Evolutionary conservation across 208 protist species (phyloP), one percentile per base, ranked within the genome.

Genomic region (Naegleria gruberi): DNA sequence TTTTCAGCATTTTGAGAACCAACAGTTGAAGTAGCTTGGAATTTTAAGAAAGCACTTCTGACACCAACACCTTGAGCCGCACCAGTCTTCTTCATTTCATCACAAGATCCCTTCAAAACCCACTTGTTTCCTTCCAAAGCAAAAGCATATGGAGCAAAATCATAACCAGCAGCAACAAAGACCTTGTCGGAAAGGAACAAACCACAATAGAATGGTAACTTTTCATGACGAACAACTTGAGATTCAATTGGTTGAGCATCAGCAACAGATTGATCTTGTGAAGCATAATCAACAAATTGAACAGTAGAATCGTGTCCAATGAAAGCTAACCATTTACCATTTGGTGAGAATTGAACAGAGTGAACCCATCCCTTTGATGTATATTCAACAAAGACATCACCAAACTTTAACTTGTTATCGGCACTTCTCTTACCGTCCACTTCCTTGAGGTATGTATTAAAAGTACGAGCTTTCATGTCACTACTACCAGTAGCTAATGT

Each of bases 391-490:
- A 96, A 51, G 23, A 93, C 37, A 65, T 92, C 87, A 87, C 94
- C 95, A 84, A 97, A 96, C 74, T 89, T 74, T 2, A 91, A 44
- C 77, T 93, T 92, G 15, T 51, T 91, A 46, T 91, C 94, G 7
- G 92, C n/a, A 5, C 40, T 42, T 65, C 90, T 87, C 86, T 19
- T 34, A 41, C 41, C 55, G 89, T 97, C 96, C 26, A 95, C 91
- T 77, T 89, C 92, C 90, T 96, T 96, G 57, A 97, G 55, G 73
- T 86, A 94, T 44, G 93, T 94, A 42, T 92, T 94, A 82, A 97
- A 95, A 51, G 97, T 91, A 83, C 95, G 90, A 26, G 88, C 85
- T 45, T 94, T 96, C 87, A 92, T 96, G 90, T 98, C 97, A 41
- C 91, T 89, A 43, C 73, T 91, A 42, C 94, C 96, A 47, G 95